phyloP scores from a whole-genome alignment of 495 filamentous ascomycete species.

The Friedmanniomyces simplex region DNA sequence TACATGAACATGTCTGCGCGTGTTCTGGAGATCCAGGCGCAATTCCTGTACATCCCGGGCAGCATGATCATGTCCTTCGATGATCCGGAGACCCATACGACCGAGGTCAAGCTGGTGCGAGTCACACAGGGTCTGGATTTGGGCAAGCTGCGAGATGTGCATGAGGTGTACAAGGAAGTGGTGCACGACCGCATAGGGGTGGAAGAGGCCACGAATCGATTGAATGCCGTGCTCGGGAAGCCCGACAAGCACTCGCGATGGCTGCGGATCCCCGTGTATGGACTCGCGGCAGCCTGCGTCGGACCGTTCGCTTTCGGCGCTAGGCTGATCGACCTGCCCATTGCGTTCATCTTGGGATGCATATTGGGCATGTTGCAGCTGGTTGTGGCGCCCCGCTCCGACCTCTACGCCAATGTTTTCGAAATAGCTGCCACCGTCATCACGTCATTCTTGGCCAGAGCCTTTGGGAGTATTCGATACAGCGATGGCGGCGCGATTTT shows the following conservation, averaged over 20 bases:
- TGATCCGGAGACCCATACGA: constrained; percentile 78
- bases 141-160: constrained; percentile 70
- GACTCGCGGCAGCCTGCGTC: constrained; percentile 65
- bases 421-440: constrained; percentile 79
- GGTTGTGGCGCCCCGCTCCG: constrained; percentile 64
- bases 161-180: constrained; percentile 88
- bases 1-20: constrained; percentile 88
- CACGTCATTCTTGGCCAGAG: constrained; percentile 81
- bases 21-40: constrained; percentile 79
- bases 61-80: constrained; percentile 97
- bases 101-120: constrained; percentile 82
- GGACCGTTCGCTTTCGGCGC: constrained; percentile 89
- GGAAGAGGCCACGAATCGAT: constrained; percentile 63
- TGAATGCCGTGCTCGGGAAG: constrained; percentile 55
- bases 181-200: constrained; percentile 79
- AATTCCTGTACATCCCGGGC: constrained; percentile 85
- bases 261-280: constrained; percentile 72
- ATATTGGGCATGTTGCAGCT: constrained; percentile 75
- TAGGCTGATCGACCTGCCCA: constrained; percentile 75
- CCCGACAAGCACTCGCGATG: constrained; percentile 56
- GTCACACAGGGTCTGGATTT: constrained; percentile 70
- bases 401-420: constrained; percentile 80
- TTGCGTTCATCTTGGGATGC: constrained; percentile 76
- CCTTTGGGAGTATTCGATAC: constrained; percentile 65
- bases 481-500: constrained; percentile 54